Evolutionary conservation across 208 protist genomes (phyloP).

Genomic region (Wallacemonas sp.): DNA sequence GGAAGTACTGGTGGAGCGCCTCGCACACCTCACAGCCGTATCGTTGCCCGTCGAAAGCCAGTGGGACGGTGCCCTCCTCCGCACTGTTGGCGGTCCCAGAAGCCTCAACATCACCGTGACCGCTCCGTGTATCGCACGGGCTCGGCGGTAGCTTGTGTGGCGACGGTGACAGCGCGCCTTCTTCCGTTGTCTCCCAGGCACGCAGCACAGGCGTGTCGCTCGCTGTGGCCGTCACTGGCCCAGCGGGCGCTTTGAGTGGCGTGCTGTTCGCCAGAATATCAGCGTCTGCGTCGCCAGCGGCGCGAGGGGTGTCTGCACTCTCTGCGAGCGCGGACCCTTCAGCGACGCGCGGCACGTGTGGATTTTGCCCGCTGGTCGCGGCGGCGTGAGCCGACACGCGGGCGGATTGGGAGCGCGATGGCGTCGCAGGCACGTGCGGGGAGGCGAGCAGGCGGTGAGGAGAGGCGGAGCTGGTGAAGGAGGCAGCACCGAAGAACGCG

Average conservation of each 20-base stretch:
- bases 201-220: neutral
- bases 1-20: constrained; percentile 64
- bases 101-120: neutral
- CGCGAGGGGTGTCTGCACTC: neutral
- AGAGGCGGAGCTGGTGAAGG: constrained; percentile 65
- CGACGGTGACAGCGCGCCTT: neutral
- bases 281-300: constrained; percentile 21
- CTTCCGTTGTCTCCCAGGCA: neutral
- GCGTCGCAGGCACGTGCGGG: constrained; percentile 47
- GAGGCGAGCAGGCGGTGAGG: constrained; percentile 46
- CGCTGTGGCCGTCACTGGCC: neutral
- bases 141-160: constrained; percentile 3
- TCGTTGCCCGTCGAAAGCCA: neutral
- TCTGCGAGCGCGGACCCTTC: too few species aligned
- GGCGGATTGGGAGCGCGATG: constrained; percentile 11
- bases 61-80: neutral
- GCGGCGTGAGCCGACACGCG: neutral
- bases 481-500: constrained; percentile 58
- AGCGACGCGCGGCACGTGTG: too few species aligned
- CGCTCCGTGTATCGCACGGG: neutral
- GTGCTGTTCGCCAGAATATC: constrained; percentile 20
- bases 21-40: constrained; percentile 44
- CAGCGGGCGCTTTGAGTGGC: neutral
- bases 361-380: neutral
- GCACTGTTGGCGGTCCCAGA: too few species aligned